phyloP scores from a whole-genome alignment of 2,329 filamentous ascomycete species.

The Exophiala oligosperma region DNA sequence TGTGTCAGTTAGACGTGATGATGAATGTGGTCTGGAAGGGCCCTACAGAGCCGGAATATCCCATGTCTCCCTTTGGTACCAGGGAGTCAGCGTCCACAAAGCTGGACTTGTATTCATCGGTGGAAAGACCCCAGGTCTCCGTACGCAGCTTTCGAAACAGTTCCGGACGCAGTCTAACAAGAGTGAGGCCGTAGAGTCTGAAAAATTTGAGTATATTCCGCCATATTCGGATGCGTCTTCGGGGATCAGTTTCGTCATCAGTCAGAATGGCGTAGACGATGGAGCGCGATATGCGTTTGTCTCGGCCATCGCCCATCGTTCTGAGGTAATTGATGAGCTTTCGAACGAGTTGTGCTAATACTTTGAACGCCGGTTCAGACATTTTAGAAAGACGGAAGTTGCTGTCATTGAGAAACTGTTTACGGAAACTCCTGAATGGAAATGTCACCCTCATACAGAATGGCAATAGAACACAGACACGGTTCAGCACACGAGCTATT shows the following conservation, averaged over 20 bases:
- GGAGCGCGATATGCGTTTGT: conserved; percentile 41
- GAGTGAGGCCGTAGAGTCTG: conserved; percentile 51
- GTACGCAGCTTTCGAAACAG: conserved; percentile 54
- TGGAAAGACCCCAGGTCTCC: conserved; percentile 54
- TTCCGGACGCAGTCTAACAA: conserved; percentile 48
- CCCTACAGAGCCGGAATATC: conserved; percentile 67
- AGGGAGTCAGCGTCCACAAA: conserved; percentile 52
- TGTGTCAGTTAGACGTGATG: background rate
- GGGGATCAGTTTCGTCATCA: conserved; percentile 8
- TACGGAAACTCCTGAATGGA: no score
- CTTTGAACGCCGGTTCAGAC: no score
- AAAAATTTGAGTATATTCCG: conserved; percentile 48
- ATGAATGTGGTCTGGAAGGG: conserved; percentile 7
- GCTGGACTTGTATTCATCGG: conserved; percentile 55
- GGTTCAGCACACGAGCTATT: no score
- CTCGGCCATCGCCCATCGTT: conserved; percentile 6
- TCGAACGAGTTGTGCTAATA: no score
- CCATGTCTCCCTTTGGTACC: conserved; percentile 65
- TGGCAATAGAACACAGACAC: no score
- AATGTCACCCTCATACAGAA: no score
- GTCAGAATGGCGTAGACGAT: conserved; percentile 41
- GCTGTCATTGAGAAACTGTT: background rate
- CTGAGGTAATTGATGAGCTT: no score
- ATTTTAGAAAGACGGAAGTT: background rate
- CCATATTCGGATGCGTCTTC: conserved; percentile 37